Evolutionary conservation across 176 grass and related monocot genomes (phyloP).

Genomic region (Luzula sylvatica): DNA sequence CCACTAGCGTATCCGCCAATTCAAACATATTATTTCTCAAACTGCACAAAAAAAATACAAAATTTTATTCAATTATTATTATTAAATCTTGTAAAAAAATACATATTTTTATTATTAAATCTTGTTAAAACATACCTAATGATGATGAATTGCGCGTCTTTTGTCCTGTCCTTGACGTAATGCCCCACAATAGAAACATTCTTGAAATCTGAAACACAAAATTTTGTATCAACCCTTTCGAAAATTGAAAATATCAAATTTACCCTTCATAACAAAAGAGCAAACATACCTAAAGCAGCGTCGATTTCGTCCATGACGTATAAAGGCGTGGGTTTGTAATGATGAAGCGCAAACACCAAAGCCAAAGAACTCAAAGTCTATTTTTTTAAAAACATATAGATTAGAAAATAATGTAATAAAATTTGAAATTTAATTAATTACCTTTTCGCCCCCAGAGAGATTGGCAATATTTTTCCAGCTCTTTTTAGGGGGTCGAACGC

Average conservation of each 20-base stretch:
- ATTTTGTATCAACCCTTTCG: too few relatives aligned
- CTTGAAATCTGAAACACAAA: conserved; percentile 62
- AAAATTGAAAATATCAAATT: too few relatives aligned
- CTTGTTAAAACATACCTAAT: conserved; percentile 44
- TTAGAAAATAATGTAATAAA: conserved; percentile 9
- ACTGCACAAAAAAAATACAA: conserved; percentile 31
- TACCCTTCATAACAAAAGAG: too few relatives aligned
- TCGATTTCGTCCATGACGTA: conserved; percentile 99
- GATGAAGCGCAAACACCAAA: conserved; percentile 96
- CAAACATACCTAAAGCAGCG: conserved; percentile 89
- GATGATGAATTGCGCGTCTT: conserved; percentile 97
- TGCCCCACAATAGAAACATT: conserved; percentile 98
- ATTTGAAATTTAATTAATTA: conserved; percentile 12
- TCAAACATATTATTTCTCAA: conserved; percentile 99
- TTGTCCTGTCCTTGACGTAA: conserved; percentile 93
- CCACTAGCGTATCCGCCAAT: conserved; percentile 77
- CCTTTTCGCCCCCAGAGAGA: conserved; percentile 94
- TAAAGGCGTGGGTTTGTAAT: conserved; percentile 95
- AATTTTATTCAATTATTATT: conserved; percentile 6
- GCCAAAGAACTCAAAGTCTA: conserved; percentile 93
- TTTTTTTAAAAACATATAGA: conserved; percentile 6
- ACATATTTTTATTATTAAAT: conserved; percentile 1
- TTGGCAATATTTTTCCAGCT: conserved; percentile 99
- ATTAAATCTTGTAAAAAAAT: background rate
- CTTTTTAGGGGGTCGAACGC: conserved; percentile 93